phyloP scores from a whole-genome alignment of 164 flowering plant species.

The Kingdonia uniflora region DNA sequence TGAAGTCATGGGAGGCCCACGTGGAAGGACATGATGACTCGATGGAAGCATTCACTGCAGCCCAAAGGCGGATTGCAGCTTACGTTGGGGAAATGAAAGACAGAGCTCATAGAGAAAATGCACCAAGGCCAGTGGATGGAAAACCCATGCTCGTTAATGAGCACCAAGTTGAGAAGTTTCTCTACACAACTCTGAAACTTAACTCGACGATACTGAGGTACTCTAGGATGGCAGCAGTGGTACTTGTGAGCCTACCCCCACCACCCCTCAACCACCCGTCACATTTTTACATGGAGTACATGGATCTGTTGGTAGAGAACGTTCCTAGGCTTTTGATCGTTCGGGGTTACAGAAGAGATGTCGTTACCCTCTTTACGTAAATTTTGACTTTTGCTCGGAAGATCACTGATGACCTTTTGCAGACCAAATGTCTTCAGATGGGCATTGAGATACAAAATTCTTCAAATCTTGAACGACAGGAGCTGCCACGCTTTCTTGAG shows the following conservation, averaged over 20 bases:
- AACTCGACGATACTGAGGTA: conserved; percentile 78
- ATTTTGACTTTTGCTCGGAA: too few species aligned
- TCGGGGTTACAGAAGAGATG: conserved; percentile 88
- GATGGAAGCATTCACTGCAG: conserved; percentile 61
- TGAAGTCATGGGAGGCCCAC: conserved; percentile 81
- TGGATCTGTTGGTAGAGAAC: conserved; percentile 92
- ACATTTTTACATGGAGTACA: conserved; percentile 94
- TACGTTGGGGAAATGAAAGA: conserved; percentile 61
- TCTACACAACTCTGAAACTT: conserved; percentile 78
- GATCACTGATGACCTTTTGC: too few species aligned
- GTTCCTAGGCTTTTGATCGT: conserved; percentile 90
- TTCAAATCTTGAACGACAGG: too few species aligned
- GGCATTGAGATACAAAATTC: too few species aligned
- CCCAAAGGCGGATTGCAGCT: conserved; percentile 47
- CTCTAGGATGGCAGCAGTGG: conserved; percentile 98
- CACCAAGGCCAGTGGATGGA: conserved; percentile 62
- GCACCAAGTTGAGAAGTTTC: conserved; percentile 90
- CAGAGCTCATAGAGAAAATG: conserved; percentile 34
- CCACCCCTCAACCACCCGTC: conserved; percentile 86
- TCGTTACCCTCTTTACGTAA: conserved; percentile 91
- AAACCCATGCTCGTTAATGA: conserved; percentile 69
- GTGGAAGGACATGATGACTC: conserved; percentile 88
- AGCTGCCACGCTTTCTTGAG: too few species aligned
- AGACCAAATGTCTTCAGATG: too few species aligned
- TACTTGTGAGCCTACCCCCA: conserved; percentile 89